Evolutionary conservation across 768 basidiomycete genomes (phyloP), one percentile per base, ranked within the genome.

Genomic region (Xerocomus brunneocitrinus): DNA sequence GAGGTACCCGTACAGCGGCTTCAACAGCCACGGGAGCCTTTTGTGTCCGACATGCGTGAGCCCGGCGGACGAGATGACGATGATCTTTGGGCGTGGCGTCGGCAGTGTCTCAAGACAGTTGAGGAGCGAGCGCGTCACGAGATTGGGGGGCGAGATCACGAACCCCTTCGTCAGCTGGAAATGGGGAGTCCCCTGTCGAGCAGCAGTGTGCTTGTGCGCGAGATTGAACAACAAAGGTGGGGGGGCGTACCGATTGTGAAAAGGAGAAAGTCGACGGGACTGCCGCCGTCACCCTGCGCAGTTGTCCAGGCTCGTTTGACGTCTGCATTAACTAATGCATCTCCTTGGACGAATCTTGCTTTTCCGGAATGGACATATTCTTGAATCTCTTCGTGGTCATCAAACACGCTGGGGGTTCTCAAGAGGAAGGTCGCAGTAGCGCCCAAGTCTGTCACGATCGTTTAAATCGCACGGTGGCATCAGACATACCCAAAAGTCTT

Each of bases 401-500:
- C 82, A 57, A 88, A 87, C 4, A 74, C 72, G 8, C 68, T 56
- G 0, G 76, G 68, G 16, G 71, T 74, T 30, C 87, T 79, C 34
- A 88, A 73, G 12, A 87, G 73, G 59, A 84, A 87, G 0, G 84
- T 84, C 0, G 87, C 81, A 2, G 75, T 81, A 3, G 79, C 73
- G 36, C 85, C 85, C 47, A 74, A 67, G 5, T 72, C 86, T 87
- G 59, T 43, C 8, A 31, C 40, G 22, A n/a, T 39, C 8, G 5
- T 30, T 4, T n/a, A 30, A 31, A 9, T n/a, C 6, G 4, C 24
- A 10, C 4, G 2, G 8, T 4, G 24, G 0, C 9, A 24, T 24
- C 14, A 36, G 16, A 63, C 73, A 27, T 53, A 79, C 80, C 71
- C 10, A 82, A 73, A 7, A 83, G 68, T n/a, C 77, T 68, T 41